phyloP scores from a whole-genome alignment of 2,329 filamentous ascomycete genomes.

The Aspergillus sp. region DNA sequence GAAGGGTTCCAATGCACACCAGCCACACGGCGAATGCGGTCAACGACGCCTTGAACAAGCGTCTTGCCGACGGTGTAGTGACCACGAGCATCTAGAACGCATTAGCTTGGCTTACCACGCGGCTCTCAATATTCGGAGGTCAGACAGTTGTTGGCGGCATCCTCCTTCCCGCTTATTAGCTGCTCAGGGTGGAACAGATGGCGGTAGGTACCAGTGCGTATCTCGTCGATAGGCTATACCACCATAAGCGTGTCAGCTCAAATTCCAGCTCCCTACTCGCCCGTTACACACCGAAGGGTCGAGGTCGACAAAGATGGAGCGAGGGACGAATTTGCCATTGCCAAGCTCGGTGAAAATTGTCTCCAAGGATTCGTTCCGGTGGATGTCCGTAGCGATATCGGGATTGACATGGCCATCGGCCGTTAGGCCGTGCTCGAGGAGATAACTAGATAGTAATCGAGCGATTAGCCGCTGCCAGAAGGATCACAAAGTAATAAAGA shows the following conservation, averaged over 20 bases:
- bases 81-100: constrained; percentile 61
- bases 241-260: constrained; percentile 16
- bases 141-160: constrained; percentile 70
- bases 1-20: constrained; percentile 47
- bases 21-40: constrained; percentile 66
- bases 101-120: constrained; percentile 21
- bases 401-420: constrained; percentile 63
- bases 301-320: constrained; percentile 69
- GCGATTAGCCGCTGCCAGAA: constrained; percentile 6
- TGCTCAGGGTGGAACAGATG: constrained; percentile 70
- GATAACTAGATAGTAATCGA: constrained; percentile 54
- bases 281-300: constrained; percentile 60
- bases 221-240: constrained; percentile 65
- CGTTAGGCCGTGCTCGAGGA: constrained; percentile 67
- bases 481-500: constrained; percentile 35
- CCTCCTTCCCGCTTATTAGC: constrained; percentile 69
- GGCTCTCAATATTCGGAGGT: neutral
- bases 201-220: constrained; percentile 65
- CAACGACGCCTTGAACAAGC: constrained; percentile 65
- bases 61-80: constrained; percentile 73
- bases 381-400: constrained; percentile 56
- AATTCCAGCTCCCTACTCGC: neutral
- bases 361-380: constrained; percentile 62
- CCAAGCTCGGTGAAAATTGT: constrained; percentile 70
- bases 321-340: constrained; percentile 68